Percentiles rank a stretch among this genome's conserved stretches.
These are phyloP conservation scores for Penicillium sp. DNA, from an alignment of 2,329 filamentous ascomycete genomes.

Conservation along the genomic window DNA sequence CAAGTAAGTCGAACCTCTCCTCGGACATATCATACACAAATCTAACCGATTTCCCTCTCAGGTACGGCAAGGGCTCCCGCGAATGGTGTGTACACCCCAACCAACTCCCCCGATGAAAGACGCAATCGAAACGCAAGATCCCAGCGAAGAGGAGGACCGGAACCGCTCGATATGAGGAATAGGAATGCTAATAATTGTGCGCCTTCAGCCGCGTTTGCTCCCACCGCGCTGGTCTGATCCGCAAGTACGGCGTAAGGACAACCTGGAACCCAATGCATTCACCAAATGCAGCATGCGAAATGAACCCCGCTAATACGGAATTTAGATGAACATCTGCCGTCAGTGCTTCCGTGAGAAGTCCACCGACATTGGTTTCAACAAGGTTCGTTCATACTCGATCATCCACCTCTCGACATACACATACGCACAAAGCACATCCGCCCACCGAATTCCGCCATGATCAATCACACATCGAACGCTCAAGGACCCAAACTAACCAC, in stretches of 20 bases:
- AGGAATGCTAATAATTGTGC: slow-evolving; percentile 26
- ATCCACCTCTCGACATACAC: slow-evolving; percentile 1
- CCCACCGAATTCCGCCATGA: background rate
- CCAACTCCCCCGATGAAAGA: slow-evolving; percentile 15
- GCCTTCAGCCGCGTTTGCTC: slow-evolving; percentile 73
- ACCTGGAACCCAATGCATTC: background rate
- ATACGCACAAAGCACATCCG: background rate
- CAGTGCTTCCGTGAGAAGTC: slow-evolving; percentile 70
- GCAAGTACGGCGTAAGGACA: slow-evolving; percentile 79
- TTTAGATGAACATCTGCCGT: slow-evolving; percentile 61
- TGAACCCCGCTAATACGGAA: slow-evolving; percentile 22
- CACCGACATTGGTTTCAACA: slow-evolving; percentile 68
- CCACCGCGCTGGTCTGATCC: slow-evolving; percentile 98
- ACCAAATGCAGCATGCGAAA: background rate
- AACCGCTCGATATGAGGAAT: slow-evolving; percentile 25
- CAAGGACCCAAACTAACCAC: slow-evolving; percentile 17
- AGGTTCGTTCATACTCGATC: slow-evolving; percentile 50
- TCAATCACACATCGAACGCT: background rate
- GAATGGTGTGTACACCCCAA: slow-evolving; percentile 69
- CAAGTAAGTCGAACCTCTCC: slow-evolving; percentile 58
- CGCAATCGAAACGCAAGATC: slow-evolving; percentile 4
- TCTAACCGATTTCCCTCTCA: slow-evolving; percentile 26
- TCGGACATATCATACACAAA: slow-evolving; percentile 12
- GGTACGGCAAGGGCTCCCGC: slow-evolving; percentile 86
- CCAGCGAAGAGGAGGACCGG: slow-evolving; percentile 11